These are phyloP conservation scores for Linum trigynum DNA, from an alignment of 345 rosid species.

Conservation along the genomic window DNA sequence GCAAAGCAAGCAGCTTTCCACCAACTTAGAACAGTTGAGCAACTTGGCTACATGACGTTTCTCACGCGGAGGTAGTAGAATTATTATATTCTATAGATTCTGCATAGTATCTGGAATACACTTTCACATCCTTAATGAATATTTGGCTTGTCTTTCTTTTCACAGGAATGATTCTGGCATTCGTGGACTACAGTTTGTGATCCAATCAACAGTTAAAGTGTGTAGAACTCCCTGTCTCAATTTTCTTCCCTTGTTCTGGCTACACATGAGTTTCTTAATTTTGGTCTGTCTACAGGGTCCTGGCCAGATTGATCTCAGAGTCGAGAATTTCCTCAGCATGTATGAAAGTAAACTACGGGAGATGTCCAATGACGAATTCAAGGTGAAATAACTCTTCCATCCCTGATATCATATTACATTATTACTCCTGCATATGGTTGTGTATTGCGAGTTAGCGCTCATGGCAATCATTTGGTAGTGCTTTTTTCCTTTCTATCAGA, in stretches of 20 bases:
- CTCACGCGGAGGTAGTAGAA: conserved; percentile 53
- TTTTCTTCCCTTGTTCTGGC: background rate
- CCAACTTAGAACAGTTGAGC: conserved; percentile 94
- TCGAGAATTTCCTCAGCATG: conserved; percentile 58
- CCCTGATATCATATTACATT: background rate
- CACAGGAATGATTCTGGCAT: conserved; percentile 65
- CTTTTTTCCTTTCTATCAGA: no score
- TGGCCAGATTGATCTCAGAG: conserved; percentile 67
- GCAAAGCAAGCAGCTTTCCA: conserved; percentile 91
- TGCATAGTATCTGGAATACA: conserved; percentile 1
- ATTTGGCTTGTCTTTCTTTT: conserved; percentile 3
- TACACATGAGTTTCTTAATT: background rate
- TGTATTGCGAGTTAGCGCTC: no score
- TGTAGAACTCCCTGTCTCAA: background rate
- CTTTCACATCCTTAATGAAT: background rate
- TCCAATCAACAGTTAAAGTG: conserved; percentile 85
- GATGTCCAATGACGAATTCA: conserved; percentile 71
- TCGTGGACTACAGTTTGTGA: conserved; percentile 63
- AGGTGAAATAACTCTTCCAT: conserved; percentile 33
- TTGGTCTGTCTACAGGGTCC: conserved; percentile 45
- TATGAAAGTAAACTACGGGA: conserved; percentile 55
- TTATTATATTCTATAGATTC: background rate
- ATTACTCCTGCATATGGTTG: no score
- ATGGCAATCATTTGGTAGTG: no score
- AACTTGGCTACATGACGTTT: conserved; percentile 77